A percentile compares a stretch with the other conserved stretches of the same genome.
phyloP scores from a whole-genome alignment of 495 filamentous ascomycete genomes.

The Aspergillus mulundensis region DNA sequence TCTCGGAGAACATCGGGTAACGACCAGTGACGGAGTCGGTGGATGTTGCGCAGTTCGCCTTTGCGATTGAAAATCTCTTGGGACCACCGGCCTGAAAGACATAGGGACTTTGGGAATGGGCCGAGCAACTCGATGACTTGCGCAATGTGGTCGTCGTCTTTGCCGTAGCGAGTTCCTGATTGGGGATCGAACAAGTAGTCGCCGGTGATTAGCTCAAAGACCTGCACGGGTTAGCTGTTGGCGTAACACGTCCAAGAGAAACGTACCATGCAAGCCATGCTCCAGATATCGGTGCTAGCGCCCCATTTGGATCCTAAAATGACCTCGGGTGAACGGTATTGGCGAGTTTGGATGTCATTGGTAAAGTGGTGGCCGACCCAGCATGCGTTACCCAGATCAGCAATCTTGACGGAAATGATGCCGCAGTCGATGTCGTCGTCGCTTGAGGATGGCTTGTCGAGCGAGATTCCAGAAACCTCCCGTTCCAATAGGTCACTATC shows the following conservation, averaged over 20 bases:
- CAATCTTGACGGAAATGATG: slow-evolving; percentile 98
- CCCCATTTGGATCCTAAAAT: slow-evolving; percentile 98
- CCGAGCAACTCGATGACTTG: slow-evolving; percentile 98
- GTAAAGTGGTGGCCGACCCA: slow-evolving; percentile 99
- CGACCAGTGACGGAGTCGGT: slow-evolving; percentile 94
- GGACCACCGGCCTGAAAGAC: slow-evolving; percentile 89
- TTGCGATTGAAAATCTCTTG: slow-evolving; percentile 99
- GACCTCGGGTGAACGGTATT: slow-evolving; percentile 96
- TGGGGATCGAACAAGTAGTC: slow-evolving; percentile 99
- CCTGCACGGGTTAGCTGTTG: slow-evolving; percentile 44
- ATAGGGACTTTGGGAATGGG: slow-evolving; percentile 86
- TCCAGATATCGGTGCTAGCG: slow-evolving; percentile 98
- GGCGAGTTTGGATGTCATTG: slow-evolving; percentile 97
- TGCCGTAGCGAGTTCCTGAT: slow-evolving; percentile 98
- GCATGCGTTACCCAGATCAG: slow-evolving; percentile 96
- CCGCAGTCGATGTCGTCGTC: slow-evolving; percentile 54
- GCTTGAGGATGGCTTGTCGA: slow-evolving; percentile 63
- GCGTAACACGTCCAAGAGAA: neutral
- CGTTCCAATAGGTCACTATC: slow-evolving; percentile 79
- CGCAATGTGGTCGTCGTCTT: slow-evolving; percentile 99
- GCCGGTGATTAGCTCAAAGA: slow-evolving; percentile 96
- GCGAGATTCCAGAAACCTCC: slow-evolving; percentile 91
- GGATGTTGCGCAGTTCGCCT: slow-evolving; percentile 96
- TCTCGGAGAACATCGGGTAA: slow-evolving; percentile 89
- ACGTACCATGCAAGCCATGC: slow-evolving; percentile 97